These are phyloP conservation scores for Globisporangium lucens DNA, from an alignment of 352 stramenopile genomes.

Conservation along the genomic window DNA sequence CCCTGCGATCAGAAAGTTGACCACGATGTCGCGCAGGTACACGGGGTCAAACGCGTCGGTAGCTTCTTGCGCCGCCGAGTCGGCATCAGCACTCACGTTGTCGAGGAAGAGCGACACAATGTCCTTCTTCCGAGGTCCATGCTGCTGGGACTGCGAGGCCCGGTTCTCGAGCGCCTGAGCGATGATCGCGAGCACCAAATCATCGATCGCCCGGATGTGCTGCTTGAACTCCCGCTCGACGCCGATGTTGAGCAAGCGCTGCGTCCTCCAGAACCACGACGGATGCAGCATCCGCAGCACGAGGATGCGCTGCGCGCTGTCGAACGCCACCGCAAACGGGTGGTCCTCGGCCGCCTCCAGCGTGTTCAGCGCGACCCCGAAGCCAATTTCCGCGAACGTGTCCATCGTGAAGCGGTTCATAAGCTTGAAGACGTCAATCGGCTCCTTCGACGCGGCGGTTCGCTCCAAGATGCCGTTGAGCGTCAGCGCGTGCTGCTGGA, in stretches of 20 bases:
- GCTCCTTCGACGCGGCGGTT: neutral
- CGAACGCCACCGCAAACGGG: slow-evolving; percentile 34
- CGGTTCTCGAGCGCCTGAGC: slow-evolving; percentile 21
- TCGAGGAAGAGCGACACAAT: slow-evolving; percentile 52
- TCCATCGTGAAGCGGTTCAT: slow-evolving; percentile 53
- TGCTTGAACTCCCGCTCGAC: slow-evolving; percentile 21
- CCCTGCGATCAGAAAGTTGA: slow-evolving; percentile 49
- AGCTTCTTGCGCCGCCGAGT: neutral
- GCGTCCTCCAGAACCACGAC: slow-evolving; percentile 37
- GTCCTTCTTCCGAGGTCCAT: slow-evolving; percentile 14
- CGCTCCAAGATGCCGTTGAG: slow-evolving; percentile 19
- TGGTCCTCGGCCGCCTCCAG: slow-evolving; percentile 19
- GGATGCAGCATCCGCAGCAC: slow-evolving; percentile 35
- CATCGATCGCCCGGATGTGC: slow-evolving; percentile 31
- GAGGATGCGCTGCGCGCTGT: slow-evolving; percentile 28
- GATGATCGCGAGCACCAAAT: slow-evolving; percentile 33
- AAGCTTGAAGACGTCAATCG: slow-evolving; percentile 34
- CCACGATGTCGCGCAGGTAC: slow-evolving; percentile 42
- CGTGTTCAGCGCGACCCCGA: slow-evolving; percentile 24
- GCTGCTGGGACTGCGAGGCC: neutral
- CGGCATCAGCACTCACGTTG: slow-evolving; percentile 19
- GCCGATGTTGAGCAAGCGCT: slow-evolving; percentile 30
- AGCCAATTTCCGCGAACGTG: slow-evolving; percentile 42
- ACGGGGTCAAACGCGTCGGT: slow-evolving; percentile 6
- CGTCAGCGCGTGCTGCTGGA: slow-evolving; percentile 18